Evolutionary conservation across 805 yeast genomes (phyloP), one percentile per base, ranked within the genome.

Genomic region (Candida peoriensis): DNA sequence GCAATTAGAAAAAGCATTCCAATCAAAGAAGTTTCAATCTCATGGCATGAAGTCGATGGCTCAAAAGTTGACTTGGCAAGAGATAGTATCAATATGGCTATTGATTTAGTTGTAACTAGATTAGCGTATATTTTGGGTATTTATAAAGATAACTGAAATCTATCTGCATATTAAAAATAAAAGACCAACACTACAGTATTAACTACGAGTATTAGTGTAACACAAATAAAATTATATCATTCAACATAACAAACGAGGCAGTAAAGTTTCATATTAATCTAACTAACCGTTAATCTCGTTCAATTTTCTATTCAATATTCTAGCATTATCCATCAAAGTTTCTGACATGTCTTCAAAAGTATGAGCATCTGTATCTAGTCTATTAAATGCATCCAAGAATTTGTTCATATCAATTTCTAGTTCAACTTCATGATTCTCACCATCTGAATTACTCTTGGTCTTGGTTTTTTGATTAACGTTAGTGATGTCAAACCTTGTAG

Each of bases 41-140:
- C 82, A 41, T 93, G 98, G 98, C 96, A 88, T 60, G 98, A 93
- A 60, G 93, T 93, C 29, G 94, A 75, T 48, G 98, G 98, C 0
- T 84, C 95, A 28, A 93, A 93, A 60, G 82, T 93, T 60, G 96
- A 81, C 51, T 68, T 93, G 39, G 96, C 97, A 8, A 71, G 83
- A 45, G 98, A 90, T 59, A 79, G 90, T 37, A 76, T 93, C 41
- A 77, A 73, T 39, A 93, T 93, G 98, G 97, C 97, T 12, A 72
- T 85, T 28, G 98, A 93, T 56, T 67, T 93, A 59, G 84, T 93
- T 25, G 88, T 87, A 14, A 90, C 94, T 28, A 71, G 98, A 48
- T 58, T 87, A 62, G 96, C 97, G 5, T 93, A 90, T 55, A 46
- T 86, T 17, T 55, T 88, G 41, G 96, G 97, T 8, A 72, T 93